Base-by-base conservation (phyloP, 2,329 filamentous ascomycete species). In the Coniochaeta sp. region DNA sequence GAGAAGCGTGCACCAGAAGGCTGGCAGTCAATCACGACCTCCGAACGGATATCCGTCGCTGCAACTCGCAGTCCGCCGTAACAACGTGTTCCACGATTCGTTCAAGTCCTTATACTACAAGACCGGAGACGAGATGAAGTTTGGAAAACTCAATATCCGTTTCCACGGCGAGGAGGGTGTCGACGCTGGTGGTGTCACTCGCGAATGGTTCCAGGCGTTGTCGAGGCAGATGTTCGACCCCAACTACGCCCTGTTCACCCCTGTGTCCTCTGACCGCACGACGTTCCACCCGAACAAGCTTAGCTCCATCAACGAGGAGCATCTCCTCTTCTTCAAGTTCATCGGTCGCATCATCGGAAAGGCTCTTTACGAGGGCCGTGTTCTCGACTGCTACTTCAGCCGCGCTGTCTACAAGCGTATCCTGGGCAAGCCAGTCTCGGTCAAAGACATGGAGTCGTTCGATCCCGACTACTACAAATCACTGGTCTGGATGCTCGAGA, bases 401-500 rank as follows among this genome's bases (percentile, higher is more conserved):
- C 88, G 95, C 71, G 96, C 96, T 16, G 93, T 99, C 58, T 99
- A 99, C 82, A 98, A 98, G 79, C 89, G 91, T 66, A 97, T 99
- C 65, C 85, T 99, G 30, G 91, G 95, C 71, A 96, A 96, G 73
- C 86, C 91, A 3, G 93, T 98, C 44, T 97, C 93, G 9, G 89
- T 99, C 74, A 99, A 99, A 79, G 95, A 99, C 70, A 98, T 99
- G 92, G 95, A 99, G 75, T 97, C 93, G 24, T 89, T 99, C 63
- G 95, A 99, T 73, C 88, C 96, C 3, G 93, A 99, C 69, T 99
- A 99, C 78, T 97, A 98, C 85, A 99, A 98, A 75, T 98, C 93
- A 16, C 83, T 99, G 24, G 86, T 95, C 62, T 99, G 96, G 96
- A 98, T 99, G 87, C 81, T 98, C 61, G 91, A 96, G 72, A 98